Percentiles rank a stretch among this genome's conserved stretches.
These are phyloP conservation scores for Cardamine occulta DNA, from an alignment of 345 rosid genomes.

Conservation along the genomic window DNA sequence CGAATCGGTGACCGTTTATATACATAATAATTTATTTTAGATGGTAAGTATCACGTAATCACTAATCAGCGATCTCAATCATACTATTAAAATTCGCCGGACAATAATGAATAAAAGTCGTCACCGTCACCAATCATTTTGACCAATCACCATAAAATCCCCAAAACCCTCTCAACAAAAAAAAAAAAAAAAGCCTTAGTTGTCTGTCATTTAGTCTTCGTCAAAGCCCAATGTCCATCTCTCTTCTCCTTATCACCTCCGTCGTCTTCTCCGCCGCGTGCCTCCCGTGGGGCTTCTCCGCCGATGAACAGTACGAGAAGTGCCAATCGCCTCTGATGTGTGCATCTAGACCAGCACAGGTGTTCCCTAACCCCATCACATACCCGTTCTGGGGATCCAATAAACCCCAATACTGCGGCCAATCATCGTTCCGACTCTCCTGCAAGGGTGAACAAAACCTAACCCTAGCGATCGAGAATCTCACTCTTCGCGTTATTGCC, in stretches of 20 bases:
- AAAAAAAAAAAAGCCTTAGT: too few relatives aligned
- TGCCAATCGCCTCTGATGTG: conserved; percentile 45
- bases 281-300: conserved; percentile 36
- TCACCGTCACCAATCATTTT: conserved; percentile 17
- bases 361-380: background rate
- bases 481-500: conserved; percentile 21
- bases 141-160: conserved; percentile 31
- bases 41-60: background rate
- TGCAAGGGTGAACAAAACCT: conserved; percentile 23
- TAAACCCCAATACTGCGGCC: conserved; percentile 48
- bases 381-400: conserved; percentile 62
- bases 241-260: conserved; percentile 19
- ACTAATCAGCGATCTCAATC: background rate
- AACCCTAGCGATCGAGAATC: background rate
- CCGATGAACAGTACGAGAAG: conserved; percentile 26
- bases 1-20: conserved; percentile 23
- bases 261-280: conserved; percentile 31
- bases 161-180: background rate
- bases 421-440: conserved; percentile 37
- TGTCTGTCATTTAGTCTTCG: background rate
- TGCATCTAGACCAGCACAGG: conserved; percentile 23
- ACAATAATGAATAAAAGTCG: background rate
- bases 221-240: conserved; percentile 34
- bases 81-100: background rate
- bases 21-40: background rate